phyloP scores from a whole-genome alignment of 73 alveolate species.

The Paramecium tetraurelia region DNA sequence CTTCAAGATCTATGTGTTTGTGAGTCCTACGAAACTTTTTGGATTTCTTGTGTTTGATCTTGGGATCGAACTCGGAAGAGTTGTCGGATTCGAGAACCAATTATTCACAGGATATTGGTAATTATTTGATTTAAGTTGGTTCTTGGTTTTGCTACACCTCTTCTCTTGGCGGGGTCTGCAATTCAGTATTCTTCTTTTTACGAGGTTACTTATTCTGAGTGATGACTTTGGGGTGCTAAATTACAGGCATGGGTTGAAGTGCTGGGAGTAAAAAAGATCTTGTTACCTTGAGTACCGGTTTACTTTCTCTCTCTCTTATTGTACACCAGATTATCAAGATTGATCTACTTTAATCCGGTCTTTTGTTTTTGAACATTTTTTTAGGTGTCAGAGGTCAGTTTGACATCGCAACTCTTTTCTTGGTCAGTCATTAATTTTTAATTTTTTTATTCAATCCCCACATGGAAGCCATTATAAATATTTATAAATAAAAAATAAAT shows the following conservation, averaged over 20 bases:
- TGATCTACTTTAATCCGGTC: constrained; percentile 26
- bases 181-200: neutral
- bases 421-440: constrained; percentile 30
- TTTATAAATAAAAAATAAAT: neutral
- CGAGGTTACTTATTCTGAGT: neutral
- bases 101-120: constrained; percentile 21
- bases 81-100: neutral
- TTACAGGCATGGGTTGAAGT: neutral
- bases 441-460: constrained; percentile 1
- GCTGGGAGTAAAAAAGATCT: neutral
- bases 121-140: neutral
- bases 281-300: neutral
- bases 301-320: constrained; percentile 30
- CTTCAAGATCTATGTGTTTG: neutral
- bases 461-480: neutral
- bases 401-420: constrained; percentile 18
- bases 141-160: neutral
- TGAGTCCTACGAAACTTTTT: constrained; percentile 15
- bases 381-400: neutral
- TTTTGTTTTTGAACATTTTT: neutral
- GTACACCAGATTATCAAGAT: constrained; percentile 48
- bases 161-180: neutral
- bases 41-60: neutral
- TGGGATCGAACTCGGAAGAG: constrained; percentile 33
- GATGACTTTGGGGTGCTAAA: neutral